Evolutionary conservation across 257 asterid species (phyloP), one percentile per base, ranked within the genome.

Genomic region (Solanum stenotomum): DNA sequence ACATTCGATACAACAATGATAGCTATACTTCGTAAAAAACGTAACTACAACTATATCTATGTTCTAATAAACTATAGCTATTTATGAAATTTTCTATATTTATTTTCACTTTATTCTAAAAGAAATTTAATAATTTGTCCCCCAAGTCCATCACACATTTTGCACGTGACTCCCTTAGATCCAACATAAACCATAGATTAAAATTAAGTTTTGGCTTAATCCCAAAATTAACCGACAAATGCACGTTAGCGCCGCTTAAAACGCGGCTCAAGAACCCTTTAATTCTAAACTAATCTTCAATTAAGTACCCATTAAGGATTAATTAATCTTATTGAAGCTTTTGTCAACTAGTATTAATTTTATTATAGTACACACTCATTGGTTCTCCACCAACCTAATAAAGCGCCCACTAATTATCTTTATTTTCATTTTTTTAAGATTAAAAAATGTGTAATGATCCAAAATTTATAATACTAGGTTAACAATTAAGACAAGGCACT

Each of bases 111-210:
- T n/a, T 68, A 68, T 68, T 68, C 76, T 1, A 29, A 11, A 5
- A 25, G 7, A 11, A 2, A 8, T 72, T 72, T 33, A 14, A n/a
- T 10, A 75, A 75, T 35, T 75, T 75, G 82, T 34, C 37, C 85
- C 86, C 88, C 34, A 84, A 78, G 38, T 59, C 68, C 89, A 87
- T 75, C 91, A 77, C 92, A 88, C 68, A 85, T n/a, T 75, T 52
- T 59, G 88, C 92, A 90, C 90, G 90, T 87, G 90, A 90, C 88
- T 72, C 90, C 90, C 27, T 87, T 68, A 31, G 82, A 37, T 86
- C 84, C 89, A 85, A 44, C 91, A 78, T 23, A 46, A 79, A 81
- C 42, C 70, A 46, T 81, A 29, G 29, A 81, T 49, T 33, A 87
- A 61, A 67, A 49, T 81, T 46, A 46, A 56, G 8, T 10, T 46